Base-by-base conservation (phyloP, 441 rosid species). In the Flueggea neowawraea region DNA sequence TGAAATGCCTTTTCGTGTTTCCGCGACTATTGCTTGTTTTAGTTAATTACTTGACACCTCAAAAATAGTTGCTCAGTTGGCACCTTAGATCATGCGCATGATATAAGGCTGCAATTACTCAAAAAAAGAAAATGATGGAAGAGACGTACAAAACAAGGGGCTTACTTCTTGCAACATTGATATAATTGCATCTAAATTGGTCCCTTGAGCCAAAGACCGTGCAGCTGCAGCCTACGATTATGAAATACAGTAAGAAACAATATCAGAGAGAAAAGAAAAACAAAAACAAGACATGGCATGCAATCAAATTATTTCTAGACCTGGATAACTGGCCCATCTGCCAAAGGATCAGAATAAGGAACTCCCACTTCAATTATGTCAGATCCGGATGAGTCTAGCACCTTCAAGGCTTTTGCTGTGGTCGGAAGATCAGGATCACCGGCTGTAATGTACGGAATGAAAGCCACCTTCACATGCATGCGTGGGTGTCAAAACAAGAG, bases 301-400 rank as follows among this genome's bases (percentile, higher is more conserved):
- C 12, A 16, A 10, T 48, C 12, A 6, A 36, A 16, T n/a, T 31
- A 10, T 15, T 33, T 39, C 47, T 68, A 63, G 13, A 83, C 99
- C 97, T 94, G 99, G 53, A 94, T 91, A 47, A 93, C 97, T 36
- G 92, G 97, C 73, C 99, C 97, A 74, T 95, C 99, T 36, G 99
- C 99, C 55, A 95, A 58, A 54, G 99, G 94, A 75, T 91, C 99
- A 64, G 97, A 95, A 73, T 91, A 91, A 0, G 97, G 99, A 47
- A 95, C 90, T 69, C 99, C 99, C 47, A 95, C 75, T 75, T 95
- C 97, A 75, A 95, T 95, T n/a, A 95, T 89, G 79, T 95, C 91
- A 1, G 80, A 86, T 32, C 99, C 99, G 68, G 94, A 89, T 0
- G 87, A 75, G 43, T 91, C 95, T 63, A 95, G 88, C 72, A 95